Evolutionary conservation across 768 basidiomycete genomes (phyloP).

Genomic region (Leccinum fibrillosum): DNA sequence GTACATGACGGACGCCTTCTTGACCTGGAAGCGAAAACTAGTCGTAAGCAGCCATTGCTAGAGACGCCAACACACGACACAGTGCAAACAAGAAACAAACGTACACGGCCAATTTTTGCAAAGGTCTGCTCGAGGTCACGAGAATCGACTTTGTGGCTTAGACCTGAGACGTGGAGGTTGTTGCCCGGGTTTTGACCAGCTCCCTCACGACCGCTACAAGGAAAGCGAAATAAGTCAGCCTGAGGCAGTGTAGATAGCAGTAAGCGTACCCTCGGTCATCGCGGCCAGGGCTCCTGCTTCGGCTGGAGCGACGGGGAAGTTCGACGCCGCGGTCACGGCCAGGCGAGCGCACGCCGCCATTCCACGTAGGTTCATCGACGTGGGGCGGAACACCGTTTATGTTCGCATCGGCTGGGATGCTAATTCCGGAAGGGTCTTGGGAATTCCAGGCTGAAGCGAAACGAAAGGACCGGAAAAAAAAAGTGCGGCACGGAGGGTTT

Average conservation of each 20-base stretch:
- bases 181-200: conserved; percentile 58
- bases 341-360: conserved; percentile 42
- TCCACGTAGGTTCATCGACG: conserved; percentile 60
- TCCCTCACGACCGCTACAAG: conserved; percentile 24
- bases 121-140: conserved; percentile 88
- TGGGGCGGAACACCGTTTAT: conserved; percentile 44
- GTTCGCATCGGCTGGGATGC: conserved; percentile 58
- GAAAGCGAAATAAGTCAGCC: background rate
- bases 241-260: background rate
- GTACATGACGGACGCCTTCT: conserved; percentile 70
- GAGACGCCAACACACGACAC: background rate
- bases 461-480: conserved; percentile 12
- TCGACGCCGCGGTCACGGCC: conserved; percentile 41
- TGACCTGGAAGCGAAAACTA: conserved; percentile 34
- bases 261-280: conserved; percentile 53
- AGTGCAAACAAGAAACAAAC: conserved; percentile 22
- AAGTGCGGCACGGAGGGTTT: conserved; percentile 5
- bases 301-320: conserved; percentile 62
- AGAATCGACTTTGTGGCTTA: conserved; percentile 65
- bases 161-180: conserved; percentile 61
- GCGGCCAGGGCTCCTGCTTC: conserved; percentile 75
- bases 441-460: conserved; percentile 71
- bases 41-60: conserved; percentile 5
- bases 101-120: conserved; percentile 80
- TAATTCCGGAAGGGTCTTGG: conserved; percentile 73